Evolutionary conservation across 2,329 filamentous ascomycete species (phyloP).

Genomic region (Biscogniauxia sp.): DNA sequence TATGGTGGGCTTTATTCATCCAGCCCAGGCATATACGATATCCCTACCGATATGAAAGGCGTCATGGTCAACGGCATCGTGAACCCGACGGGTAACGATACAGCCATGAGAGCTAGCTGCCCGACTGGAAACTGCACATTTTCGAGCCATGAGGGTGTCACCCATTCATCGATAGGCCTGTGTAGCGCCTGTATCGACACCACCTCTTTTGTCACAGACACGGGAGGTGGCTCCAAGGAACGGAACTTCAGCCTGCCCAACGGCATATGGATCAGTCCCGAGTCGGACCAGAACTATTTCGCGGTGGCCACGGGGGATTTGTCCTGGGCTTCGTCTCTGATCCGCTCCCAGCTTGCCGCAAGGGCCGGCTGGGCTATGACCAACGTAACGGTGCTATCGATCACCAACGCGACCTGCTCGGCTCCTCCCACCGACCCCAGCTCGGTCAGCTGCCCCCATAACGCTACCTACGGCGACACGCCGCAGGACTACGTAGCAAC

Average conservation of each 20-base stretch:
- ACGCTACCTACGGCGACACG: not conserved
- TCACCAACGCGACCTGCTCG: conserved; percentile 18
- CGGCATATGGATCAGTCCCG: conserved; percentile 16
- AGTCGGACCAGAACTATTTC: conserved; percentile 11
- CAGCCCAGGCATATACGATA: conserved; percentile 20
- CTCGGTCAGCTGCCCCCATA: conserved; percentile 16
- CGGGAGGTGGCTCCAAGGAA: not conserved
- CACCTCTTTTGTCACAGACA: conserved; percentile 14
- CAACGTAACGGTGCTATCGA: conserved; percentile 21
- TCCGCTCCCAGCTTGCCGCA: conserved; percentile 16
- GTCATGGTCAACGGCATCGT: conserved; percentile 30
- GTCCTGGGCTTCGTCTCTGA: conserved; percentile 13
- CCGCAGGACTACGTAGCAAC: conserved; percentile 13
- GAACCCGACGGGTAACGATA: conserved; percentile 24
- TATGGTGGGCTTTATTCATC: conserved; percentile 15
- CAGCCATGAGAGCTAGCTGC: conserved; percentile 19
- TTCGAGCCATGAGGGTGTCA: conserved; percentile 17
- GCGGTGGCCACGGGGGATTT: conserved; percentile 16
- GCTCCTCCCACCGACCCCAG: conserved; percentile 6
- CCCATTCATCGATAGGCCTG: conserved; percentile 27
- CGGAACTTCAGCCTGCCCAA: conserved; percentile 22
- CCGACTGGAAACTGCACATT: conserved; percentile 27
- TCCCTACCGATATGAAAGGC: conserved; percentile 31
- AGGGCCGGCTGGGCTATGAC: conserved; percentile 10
- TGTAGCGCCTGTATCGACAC: conserved; percentile 26